Conservation (phyloP, 805 yeast species). For the Candida boleticola region DNA sequence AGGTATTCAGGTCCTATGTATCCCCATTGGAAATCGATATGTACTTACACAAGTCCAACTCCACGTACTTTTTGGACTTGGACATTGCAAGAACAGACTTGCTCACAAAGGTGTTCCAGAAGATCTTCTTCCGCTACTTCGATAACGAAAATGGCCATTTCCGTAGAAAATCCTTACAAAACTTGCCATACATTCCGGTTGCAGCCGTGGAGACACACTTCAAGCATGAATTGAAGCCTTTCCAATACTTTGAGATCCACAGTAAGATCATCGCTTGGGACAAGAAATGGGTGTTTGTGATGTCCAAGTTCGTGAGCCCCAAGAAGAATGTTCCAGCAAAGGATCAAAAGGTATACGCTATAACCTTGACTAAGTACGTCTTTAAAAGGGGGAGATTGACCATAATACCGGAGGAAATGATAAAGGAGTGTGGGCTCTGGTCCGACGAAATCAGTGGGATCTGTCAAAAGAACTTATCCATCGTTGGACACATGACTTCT, state of each 20-base stretch:
- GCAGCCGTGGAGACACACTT: constrained; percentile 70
- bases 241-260: constrained; percentile 52
- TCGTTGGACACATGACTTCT: constrained; percentile 35
- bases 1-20: constrained; percentile 50
- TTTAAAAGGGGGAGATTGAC: constrained; percentile 78
- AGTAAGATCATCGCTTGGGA: constrained; percentile 79
- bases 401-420: constrained; percentile 59
- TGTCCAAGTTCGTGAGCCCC: constrained; percentile 56
- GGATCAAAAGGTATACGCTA: constrained; percentile 44
- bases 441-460: constrained; percentile 48
- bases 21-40: constrained; percentile 82
- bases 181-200: constrained; percentile 69
- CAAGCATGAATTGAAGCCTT: constrained; percentile 71
- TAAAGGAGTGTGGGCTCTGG: constrained; percentile 55
- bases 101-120: constrained; percentile 56
- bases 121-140: constrained; percentile 46
- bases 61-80: constrained; percentile 78
- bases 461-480: constrained; percentile 36
- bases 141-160: constrained; percentile 38
- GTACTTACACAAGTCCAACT: constrained; percentile 83
- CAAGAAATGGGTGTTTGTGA: constrained; percentile 76
- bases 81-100: constrained; percentile 74
- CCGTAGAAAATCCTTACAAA: constrained; percentile 20
- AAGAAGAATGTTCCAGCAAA: constrained; percentile 9
- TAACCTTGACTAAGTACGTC: constrained; percentile 75